These are phyloP conservation scores for Theileria parva DNA, from an alignment of 169 alveolate genomes.

Conservation along the genomic window DNA sequence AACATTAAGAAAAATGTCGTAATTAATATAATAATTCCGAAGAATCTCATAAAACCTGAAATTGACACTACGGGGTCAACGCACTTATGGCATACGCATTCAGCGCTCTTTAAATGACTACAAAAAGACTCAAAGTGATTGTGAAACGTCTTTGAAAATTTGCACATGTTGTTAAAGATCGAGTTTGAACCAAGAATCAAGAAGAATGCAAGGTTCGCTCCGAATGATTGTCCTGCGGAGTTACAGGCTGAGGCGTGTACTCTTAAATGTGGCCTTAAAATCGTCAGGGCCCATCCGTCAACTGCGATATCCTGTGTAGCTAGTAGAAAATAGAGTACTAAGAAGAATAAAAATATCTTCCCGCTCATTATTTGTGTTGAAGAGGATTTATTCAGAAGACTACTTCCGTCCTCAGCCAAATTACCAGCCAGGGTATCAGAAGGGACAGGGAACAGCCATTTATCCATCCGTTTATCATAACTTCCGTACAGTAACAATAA, in stretches of 20 bases:
- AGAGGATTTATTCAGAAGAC: not conserved
- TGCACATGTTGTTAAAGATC: slow-evolving; percentile 40
- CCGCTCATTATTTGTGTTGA: slow-evolving; percentile 30
- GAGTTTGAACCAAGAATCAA: slow-evolving; percentile 68
- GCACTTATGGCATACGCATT: slow-evolving; percentile 9
- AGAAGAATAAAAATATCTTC: slow-evolving; percentile 63
- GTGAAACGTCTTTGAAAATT: slow-evolving; percentile 29
- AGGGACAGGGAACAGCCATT: slow-evolving; percentile 66
- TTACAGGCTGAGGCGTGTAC: slow-evolving; percentile 82
- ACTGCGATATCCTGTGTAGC: slow-evolving; percentile 95
- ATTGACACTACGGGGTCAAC: slow-evolving; percentile 46
- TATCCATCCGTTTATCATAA: slow-evolving; percentile 40
- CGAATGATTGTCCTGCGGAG: slow-evolving; percentile 81
- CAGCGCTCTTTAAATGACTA: slow-evolving; percentile 12
- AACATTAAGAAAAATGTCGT: slow-evolving; percentile 52
- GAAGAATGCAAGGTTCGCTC: slow-evolving; percentile 78
- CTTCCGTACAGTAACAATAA: slow-evolving; percentile 64
- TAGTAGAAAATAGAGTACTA: slow-evolving; percentile 75
- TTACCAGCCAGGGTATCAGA: not conserved
- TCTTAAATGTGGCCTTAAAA: slow-evolving; percentile 72
- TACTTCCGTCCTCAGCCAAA: not conserved
- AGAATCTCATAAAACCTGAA: slow-evolving; percentile 32
- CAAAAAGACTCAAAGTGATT: slow-evolving; percentile 19
- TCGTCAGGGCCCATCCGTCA: slow-evolving; percentile 94
- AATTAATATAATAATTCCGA: slow-evolving; percentile 44